phyloP scores from a whole-genome alignment of 2,329 filamentous ascomycete species.

The Hortaea werneckii region DNA sequence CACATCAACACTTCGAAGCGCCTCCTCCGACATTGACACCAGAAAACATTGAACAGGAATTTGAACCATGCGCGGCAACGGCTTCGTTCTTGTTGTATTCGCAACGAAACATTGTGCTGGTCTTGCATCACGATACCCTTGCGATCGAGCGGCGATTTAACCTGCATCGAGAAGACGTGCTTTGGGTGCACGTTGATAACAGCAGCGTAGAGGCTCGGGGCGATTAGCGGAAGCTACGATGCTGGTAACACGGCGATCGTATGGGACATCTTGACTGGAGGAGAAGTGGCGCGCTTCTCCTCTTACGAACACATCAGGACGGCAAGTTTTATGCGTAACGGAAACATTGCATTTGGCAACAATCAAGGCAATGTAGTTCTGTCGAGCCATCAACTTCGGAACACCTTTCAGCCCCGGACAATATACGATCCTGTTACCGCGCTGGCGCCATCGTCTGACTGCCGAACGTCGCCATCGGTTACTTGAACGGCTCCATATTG shows the following conservation, averaged over 20 bases:
- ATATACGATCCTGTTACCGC: constrained; percentile 95
- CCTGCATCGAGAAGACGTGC: constrained; percentile 71
- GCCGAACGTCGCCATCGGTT: constrained; percentile 94
- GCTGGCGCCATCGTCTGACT: constrained; percentile 78
- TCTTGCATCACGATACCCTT: constrained; percentile 84
- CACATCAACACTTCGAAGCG: constrained; percentile 24
- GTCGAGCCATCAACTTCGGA: constrained; percentile 86
- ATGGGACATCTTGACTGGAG: constrained; percentile 89
- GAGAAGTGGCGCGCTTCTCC: constrained; percentile 82
- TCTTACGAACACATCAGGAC: constrained; percentile 80
- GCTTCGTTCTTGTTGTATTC: constrained; percentile 85
- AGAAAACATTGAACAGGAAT: constrained; percentile 42
- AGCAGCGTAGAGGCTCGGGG: constrained; percentile 72
- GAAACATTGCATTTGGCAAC: constrained; percentile 93
- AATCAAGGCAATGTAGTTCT: constrained; percentile 85
- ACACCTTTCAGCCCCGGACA: constrained; percentile 79
- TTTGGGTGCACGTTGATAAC: constrained; percentile 80
- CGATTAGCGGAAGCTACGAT: constrained; percentile 85
- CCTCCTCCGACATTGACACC: constrained; percentile 36
- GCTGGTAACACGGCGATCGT: constrained; percentile 83
- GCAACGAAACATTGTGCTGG: constrained; percentile 70
- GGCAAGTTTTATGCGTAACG: constrained; percentile 92
- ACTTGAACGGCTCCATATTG: constrained; percentile 87
- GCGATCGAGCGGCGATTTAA: constrained; percentile 81
- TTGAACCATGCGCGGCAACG: constrained; percentile 84